Evolutionary conservation across 768 basidiomycete species (phyloP).

Genomic region (Sporobolomyces roseus): DNA sequence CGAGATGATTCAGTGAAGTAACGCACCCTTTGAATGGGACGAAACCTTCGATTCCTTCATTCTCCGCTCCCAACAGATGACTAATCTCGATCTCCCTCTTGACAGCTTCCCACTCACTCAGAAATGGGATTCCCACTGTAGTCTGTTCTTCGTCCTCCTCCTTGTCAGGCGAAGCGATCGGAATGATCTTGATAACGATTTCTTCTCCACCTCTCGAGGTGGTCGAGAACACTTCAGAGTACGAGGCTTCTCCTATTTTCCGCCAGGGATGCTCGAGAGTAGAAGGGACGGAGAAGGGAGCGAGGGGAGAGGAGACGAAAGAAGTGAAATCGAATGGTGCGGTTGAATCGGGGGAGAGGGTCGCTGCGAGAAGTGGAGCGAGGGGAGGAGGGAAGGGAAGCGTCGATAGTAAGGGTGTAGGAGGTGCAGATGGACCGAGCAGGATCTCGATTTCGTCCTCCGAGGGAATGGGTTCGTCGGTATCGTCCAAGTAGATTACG

Average conservation of each 20-base stretch:
- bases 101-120: slow-evolving; percentile 58
- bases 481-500: background rate
- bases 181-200: slow-evolving; percentile 86
- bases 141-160: slow-evolving; percentile 47
- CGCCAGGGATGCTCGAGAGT: slow-evolving; percentile 42
- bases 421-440: background rate
- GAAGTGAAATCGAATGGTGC: slow-evolving; percentile 39
- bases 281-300: slow-evolving; percentile 16
- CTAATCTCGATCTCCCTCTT: slow-evolving; percentile 45
- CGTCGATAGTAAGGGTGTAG: background rate
- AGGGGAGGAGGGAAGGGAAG: background rate
- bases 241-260: slow-evolving; percentile 95
- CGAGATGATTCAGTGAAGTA: background rate
- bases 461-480: background rate
- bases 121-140: slow-evolving; percentile 58
- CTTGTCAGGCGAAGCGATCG: slow-evolving; percentile 54
- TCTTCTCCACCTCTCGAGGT: slow-evolving; percentile 53
- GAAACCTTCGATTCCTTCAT: slow-evolving; percentile 62
- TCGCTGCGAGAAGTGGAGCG: slow-evolving; percentile 9
- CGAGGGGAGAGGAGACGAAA: slow-evolving; percentile 25
- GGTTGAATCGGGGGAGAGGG: background rate
- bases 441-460: background rate
- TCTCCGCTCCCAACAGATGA: slow-evolving; percentile 62
- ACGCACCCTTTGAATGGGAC: slow-evolving; percentile 62
- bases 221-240: slow-evolving; percentile 91